phyloP scores from a whole-genome alignment of 805 yeast species.

The Kluyveromyces siamensis region DNA sequence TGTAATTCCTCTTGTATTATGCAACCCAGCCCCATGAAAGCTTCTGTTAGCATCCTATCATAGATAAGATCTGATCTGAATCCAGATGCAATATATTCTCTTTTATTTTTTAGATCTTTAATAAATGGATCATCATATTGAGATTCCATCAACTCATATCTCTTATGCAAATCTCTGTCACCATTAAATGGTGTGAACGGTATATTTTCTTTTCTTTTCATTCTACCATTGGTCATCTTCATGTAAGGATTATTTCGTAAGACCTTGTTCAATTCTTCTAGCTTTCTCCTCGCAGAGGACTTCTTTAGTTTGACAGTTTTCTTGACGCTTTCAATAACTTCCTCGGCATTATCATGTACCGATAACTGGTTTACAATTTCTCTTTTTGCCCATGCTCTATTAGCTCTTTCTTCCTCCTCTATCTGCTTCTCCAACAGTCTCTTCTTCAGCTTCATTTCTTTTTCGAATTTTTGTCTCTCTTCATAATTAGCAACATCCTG shows the following conservation, averaged over 20 bases:
- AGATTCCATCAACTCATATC: slow-evolving; percentile 37
- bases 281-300: slow-evolving; percentile 51
- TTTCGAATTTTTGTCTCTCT: slow-evolving; percentile 58
- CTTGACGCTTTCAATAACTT: slow-evolving; percentile 44
- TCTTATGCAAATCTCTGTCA: slow-evolving; percentile 53
- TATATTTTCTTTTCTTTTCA: slow-evolving; percentile 28
- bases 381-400: slow-evolving; percentile 45
- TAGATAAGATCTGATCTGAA: slow-evolving; percentile 64
- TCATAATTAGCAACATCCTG: slow-evolving; percentile 61
- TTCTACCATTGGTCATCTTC: slow-evolving; percentile 18
- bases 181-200: slow-evolving; percentile 96
- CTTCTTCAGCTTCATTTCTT: slow-evolving; percentile 46
- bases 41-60: slow-evolving; percentile 72
- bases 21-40: slow-evolving; percentile 85
- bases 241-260: slow-evolving; percentile 30
- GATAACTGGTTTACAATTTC: slow-evolving; percentile 49
- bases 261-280: slow-evolving; percentile 33
- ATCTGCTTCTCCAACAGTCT: slow-evolving; percentile 52
- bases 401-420: slow-evolving; percentile 47
- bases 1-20: slow-evolving; percentile 53
- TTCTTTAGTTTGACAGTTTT: slow-evolving; percentile 47
- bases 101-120: slow-evolving; percentile 42
- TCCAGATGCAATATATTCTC: slow-evolving; percentile 77
- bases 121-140: slow-evolving; percentile 58
- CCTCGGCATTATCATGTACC: slow-evolving; percentile 34